Conservation (phyloP, 305 asterid genomes). For the Solanum hybrid region DNA sequence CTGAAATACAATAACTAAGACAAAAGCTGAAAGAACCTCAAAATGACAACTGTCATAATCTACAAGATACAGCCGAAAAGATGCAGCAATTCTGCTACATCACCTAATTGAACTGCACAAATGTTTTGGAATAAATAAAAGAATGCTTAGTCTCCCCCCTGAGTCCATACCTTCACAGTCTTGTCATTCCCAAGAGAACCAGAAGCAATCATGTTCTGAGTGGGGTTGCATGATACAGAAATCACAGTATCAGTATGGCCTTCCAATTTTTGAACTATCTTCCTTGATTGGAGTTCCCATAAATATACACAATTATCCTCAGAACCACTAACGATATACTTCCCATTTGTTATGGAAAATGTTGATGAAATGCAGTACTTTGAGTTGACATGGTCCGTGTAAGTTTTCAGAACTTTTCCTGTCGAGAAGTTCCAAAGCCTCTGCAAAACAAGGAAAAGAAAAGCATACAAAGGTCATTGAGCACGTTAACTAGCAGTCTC, state of each 20-base stretch:
- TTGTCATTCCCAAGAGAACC: constrained; percentile 80
- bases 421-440: constrained; percentile 86
- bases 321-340: constrained; percentile 86
- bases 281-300: constrained; percentile 93
- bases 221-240: constrained; percentile 79
- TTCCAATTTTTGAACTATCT: constrained; percentile 87
- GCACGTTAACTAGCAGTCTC: not conserved
- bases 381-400: constrained; percentile 75
- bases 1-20: not conserved
- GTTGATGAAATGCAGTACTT: constrained; percentile 71
- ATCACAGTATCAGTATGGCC: constrained; percentile 79
- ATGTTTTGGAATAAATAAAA: not conserved
- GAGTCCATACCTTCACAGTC: constrained; percentile 75
- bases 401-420: constrained; percentile 82
- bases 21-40: not conserved
- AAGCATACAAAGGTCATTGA: not conserved
- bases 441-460: constrained; percentile 33
- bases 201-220: constrained; percentile 70
- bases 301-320: constrained; percentile 75
- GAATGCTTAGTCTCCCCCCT: not conserved
- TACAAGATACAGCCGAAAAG: not conserved
- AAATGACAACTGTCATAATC: not conserved
- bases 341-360: constrained; percentile 84
- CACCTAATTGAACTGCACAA: not conserved
- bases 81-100: not conserved